A percentile compares a stretch with the other conserved stretches of the same genome.
Evolutionary conservation across 2,329 filamentous ascomycete genomes (phyloP).

Genomic region (Septoria linicola): DNA sequence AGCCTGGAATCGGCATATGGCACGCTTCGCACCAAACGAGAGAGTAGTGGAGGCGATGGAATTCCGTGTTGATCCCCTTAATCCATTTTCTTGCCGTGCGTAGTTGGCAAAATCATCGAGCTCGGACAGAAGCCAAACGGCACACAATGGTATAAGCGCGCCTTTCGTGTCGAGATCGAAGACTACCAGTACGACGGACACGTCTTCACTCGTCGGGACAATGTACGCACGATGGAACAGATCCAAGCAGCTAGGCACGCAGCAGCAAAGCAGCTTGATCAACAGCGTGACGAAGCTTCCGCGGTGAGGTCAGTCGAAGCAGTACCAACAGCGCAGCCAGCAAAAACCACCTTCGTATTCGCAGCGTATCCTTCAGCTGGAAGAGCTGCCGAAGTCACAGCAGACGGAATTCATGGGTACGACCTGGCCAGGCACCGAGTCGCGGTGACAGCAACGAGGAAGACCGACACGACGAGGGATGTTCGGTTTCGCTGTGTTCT

Average conservation of each 20-base stretch:
- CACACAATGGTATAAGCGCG: constrained; percentile 3
- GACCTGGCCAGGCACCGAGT: not conserved
- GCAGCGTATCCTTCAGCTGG: not conserved
- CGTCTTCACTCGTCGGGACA: not conserved
- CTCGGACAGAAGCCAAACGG: not conserved
- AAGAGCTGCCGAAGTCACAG: not conserved
- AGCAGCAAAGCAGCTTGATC: not conserved
- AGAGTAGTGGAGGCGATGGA: not conserved
- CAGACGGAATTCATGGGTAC: constrained; percentile 2
- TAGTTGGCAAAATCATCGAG: not conserved
- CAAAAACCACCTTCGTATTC: constrained; percentile 4
- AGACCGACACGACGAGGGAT: not conserved
- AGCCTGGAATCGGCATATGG: constrained; percentile 1
- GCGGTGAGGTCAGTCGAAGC: not conserved
- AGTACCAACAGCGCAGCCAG: not conserved
- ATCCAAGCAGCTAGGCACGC: not conserved
- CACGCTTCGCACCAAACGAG: not conserved
- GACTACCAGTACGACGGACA: not conserved
- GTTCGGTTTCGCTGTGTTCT: not conserved
- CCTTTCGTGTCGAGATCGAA: not conserved
- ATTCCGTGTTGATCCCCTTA: not conserved
- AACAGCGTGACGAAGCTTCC: not conserved
- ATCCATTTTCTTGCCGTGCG: not conserved
- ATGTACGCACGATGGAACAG: not conserved
- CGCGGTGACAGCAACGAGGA: not conserved